Evolutionary conservation across 345 rosid genomes (phyloP), one percentile per base, ranked within the genome.

Genomic region (Rhodamnia argentea): DNA sequence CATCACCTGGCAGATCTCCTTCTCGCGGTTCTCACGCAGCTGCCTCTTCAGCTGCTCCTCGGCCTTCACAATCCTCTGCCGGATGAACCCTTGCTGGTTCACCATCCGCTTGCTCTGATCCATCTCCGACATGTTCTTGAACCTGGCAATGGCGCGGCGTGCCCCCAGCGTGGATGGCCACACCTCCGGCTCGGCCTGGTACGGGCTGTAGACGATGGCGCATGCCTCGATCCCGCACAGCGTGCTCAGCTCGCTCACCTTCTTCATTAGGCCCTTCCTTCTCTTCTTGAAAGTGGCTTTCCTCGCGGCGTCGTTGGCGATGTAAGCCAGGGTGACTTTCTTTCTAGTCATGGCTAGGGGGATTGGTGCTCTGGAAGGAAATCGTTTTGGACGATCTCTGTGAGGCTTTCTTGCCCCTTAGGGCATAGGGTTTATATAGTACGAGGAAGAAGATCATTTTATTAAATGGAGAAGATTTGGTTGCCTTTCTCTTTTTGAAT

Each of bases 51-150:
- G n/a, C 86, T 87, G 90, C 84, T 90, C 89, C 54, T 86, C 59
- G 0, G 87, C 87, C n/a, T 93, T 92, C 23, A 82, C 14, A 59
- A 91, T 85, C 89, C 92, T 90, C 82, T 86, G 83, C 12, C 64
- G 70, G 87, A 93, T 87, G 85, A 88, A 89, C 55, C 86, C 86
- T 47, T 78, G 90, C 76, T 93, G 94, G 85, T 92, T 88, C 90
- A 90, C 64, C 94, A 90, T 93, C 85, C 90, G 85, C 62, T 91
- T 92, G 85, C 88, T 86, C 62, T 88, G 93, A 27, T 93, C 93
- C 89, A 90, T 88, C 22, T 88, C 85, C n/a, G 94, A 89, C 84
- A 91, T 85, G n/a, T 78, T 62, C 55, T 64, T 64, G 83, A 87
- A 87, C 83, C 74, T 53, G 7, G 85, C 86, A 54, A 90, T 86